Evolutionary conservation across 768 basidiomycete genomes (phyloP), one percentile per base, ranked within the genome.

Genomic region (Kwoniella mangroviensis): DNA sequence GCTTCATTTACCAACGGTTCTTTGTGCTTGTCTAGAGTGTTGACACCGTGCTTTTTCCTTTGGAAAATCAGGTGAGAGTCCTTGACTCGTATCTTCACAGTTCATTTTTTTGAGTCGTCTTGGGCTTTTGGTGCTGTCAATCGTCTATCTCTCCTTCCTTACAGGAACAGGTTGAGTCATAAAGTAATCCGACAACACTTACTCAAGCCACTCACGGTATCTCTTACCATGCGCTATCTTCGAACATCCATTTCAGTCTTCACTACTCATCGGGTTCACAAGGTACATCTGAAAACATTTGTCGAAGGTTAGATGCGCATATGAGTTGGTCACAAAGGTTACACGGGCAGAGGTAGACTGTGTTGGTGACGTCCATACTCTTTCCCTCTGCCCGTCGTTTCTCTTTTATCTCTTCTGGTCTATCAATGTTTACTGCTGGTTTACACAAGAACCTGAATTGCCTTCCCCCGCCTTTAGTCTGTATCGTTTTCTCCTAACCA

Each of bases 381-480:
- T 17, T 40, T 41, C 56, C 55, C 24, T 66, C 28, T 15, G 24
- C 43, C 40, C 22, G 53, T 43, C 49, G 56, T 66, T 26, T 21
- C 54, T 45, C 40, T 42, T 45, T 60, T 42, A 42, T 60, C 53
- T 54, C 40, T 42, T 60, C 43, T 60, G 58, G 58, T 60, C 58
- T 60, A 60, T 60, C 58, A 60, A 60, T 60, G 58, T 60, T 60
- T 43, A 60, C 58, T 41, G 53, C 40, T 60, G 58, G 58, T 34
- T 60, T 60, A 68, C 41, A 59, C 21, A 68, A 63, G 51, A 55
- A 64, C 68, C 68, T 69, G 68, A 56, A 69, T 69, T 55, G 70
- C 70, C 70, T 71, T 71, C 70, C 70, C 70, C 70, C 70, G 70
- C 70, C 70, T 71, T 60, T 63, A 63, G 68, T 69, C 68, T 69